Percentiles rank a stretch among this genome's conserved stretches.
These are phyloP conservation scores for Leishmania braziliensis DNA, from an alignment of 208 protist species.

Conservation along the genomic window DNA sequence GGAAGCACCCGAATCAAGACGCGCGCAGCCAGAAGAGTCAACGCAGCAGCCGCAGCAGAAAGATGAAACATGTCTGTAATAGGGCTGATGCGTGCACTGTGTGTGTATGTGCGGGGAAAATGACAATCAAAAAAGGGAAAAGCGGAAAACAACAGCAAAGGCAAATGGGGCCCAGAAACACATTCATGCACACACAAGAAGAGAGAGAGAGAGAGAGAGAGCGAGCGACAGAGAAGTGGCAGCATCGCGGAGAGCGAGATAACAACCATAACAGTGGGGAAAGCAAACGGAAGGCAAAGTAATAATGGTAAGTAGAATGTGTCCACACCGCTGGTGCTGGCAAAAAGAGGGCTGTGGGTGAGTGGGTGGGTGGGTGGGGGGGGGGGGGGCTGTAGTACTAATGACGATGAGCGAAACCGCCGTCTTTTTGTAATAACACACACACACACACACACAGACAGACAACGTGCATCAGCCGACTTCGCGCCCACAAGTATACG, in stretches of 20 bases:
- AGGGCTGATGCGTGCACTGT: no score
- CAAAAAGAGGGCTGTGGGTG: not conserved
- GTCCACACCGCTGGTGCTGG: not conserved
- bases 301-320: not conserved
- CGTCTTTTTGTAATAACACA: not conserved
- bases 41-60: not conserved
- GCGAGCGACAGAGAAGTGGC: not conserved
- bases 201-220: not conserved
- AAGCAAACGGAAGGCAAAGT: not conserved
- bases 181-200: not conserved
- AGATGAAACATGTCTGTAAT: no score
- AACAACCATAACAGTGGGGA: not conserved
- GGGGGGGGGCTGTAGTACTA: not conserved
- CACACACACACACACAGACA: not conserved
- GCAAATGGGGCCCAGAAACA: not conserved
- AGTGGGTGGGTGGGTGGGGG: not conserved
- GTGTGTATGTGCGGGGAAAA: no score
- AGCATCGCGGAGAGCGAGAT: not conserved
- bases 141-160: not conserved
- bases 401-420: not conserved
- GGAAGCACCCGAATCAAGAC: not conserved
- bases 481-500: constrained; percentile 1
- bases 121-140: constrained; percentile 1
- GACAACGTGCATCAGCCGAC: not conserved
- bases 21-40: constrained; percentile 1